These are phyloP conservation scores for Ganoderma multipileum DNA, from an alignment of 1,284 basidiomycete genomes.

Conservation along the genomic window DNA sequence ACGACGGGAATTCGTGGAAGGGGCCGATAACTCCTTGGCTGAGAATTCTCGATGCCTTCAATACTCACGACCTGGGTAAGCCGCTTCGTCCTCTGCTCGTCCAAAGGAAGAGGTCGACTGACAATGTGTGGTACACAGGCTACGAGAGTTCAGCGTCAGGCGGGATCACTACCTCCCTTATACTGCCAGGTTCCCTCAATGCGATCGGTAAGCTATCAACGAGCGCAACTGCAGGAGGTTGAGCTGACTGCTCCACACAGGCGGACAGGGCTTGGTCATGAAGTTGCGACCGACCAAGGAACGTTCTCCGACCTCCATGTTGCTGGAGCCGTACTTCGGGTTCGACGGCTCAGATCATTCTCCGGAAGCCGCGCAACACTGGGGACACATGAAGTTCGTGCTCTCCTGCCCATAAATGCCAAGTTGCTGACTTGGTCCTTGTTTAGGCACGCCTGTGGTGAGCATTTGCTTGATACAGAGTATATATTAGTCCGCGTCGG, in stretches of 20 bases:
- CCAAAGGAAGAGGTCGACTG: conserved; percentile 40
- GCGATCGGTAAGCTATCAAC: conserved; percentile 54
- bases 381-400: conserved; percentile 55
- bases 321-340: conserved; percentile 53
- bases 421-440: conserved; percentile 4
- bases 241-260: conserved; percentile 28
- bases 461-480: neutral
- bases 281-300: conserved; percentile 56
- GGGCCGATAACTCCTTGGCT: conserved; percentile 57
- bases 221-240: neutral
- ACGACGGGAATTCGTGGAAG: conserved; percentile 49
- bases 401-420: neutral
- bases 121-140: conserved; percentile 37
- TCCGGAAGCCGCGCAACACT: conserved; percentile 30
- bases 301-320: conserved; percentile 51
- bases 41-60: conserved; percentile 55
- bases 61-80: conserved; percentile 58
- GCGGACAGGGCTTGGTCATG: conserved; percentile 57
- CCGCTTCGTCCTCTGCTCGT: conserved; percentile 49
- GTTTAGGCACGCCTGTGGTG: conserved; percentile 48
- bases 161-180: conserved; percentile 74
- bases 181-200: conserved; percentile 64
- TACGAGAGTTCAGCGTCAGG: conserved; percentile 42
- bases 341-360: conserved; percentile 43
- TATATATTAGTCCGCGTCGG: neutral